These are phyloP conservation scores for Fusarium globosum DNA, from an alignment of 2,329 filamentous ascomycete species.

Conservation along the genomic window DNA sequence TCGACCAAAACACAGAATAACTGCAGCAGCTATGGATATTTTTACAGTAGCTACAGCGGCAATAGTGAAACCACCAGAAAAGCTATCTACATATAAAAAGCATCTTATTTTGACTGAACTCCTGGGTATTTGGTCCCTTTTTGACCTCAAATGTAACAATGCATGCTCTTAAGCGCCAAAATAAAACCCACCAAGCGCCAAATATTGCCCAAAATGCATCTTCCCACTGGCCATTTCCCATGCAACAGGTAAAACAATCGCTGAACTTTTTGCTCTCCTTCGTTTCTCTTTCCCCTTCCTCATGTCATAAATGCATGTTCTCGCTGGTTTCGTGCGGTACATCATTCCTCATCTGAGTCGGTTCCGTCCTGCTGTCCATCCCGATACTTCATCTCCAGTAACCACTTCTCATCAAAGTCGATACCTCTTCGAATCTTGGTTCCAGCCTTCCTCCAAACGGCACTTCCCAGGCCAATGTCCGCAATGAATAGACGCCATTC, in stretches of 20 bases:
- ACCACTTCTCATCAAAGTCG: constrained; percentile 89
- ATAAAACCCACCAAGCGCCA: constrained; percentile 33
- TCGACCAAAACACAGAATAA: not conserved
- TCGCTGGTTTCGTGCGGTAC: not conserved
- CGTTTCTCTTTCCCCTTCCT: not conserved
- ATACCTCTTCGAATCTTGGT: constrained; percentile 85
- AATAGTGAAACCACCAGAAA: not conserved
- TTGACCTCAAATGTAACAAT: constrained; percentile 38
- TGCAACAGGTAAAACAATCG: constrained; percentile 35
- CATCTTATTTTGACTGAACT: constrained; percentile 25
- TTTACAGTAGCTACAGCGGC: not conserved
- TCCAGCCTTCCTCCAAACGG: constrained; percentile 86
- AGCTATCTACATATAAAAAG: not conserved
- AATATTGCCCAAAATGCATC: constrained; percentile 23
- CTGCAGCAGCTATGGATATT: not conserved
- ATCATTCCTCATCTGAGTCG: constrained; percentile 40
- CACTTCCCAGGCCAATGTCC: constrained; percentile 85
- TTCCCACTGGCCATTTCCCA: constrained; percentile 10
- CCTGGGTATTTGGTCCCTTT: constrained; percentile 43
- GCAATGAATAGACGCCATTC: constrained; percentile 85
- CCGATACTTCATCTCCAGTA: constrained; percentile 74
- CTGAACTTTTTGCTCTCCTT: constrained; percentile 29
- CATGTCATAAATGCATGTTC: not conserved
- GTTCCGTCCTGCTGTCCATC: constrained; percentile 48
- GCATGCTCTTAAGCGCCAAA: constrained; percentile 23